These are phyloP conservation scores for Fusarium odoratissimum DNA, from an alignment of 2,329 filamentous ascomycete genomes.

Conservation along the genomic window DNA sequence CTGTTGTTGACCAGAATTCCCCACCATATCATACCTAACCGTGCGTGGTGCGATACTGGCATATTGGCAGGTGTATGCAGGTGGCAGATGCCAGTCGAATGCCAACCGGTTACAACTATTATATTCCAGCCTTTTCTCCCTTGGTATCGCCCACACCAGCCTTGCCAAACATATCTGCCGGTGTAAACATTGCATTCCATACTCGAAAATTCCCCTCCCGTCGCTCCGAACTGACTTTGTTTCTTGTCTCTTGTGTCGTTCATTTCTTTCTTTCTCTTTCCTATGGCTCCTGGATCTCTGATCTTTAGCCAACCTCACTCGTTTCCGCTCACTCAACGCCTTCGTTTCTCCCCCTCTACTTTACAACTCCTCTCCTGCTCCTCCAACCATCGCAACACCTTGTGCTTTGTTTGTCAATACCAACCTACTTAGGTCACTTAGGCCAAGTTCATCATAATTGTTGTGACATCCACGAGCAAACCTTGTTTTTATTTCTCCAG, in stretches of 20 bases:
- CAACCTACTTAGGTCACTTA: not conserved
- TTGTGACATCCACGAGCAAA: conserved; percentile 7
- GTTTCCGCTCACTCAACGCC: not conserved
- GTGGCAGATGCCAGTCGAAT: conserved; percentile 42
- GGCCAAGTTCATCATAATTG: conserved; percentile 5
- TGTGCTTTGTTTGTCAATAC: conserved; percentile 20
- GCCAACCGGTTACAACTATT: conserved; percentile 32
- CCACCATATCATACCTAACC: conserved; percentile 28
- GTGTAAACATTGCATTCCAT: conserved; percentile 50
- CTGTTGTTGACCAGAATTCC: conserved; percentile 26
- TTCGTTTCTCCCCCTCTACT: conserved; percentile 30
- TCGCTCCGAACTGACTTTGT: conserved; percentile 28
- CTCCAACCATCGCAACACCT: conserved; percentile 8
- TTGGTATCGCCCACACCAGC: conserved; percentile 34
- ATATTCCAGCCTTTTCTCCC: conserved; percentile 38
- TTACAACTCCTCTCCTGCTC: conserved; percentile 9
- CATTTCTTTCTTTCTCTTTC: conserved; percentile 6
- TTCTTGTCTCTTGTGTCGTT: conserved; percentile 29
- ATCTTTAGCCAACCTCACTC: conserved; percentile 18
- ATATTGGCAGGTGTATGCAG: conserved; percentile 35
- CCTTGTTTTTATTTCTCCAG: conserved; percentile 20
- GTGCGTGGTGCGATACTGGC: conserved; percentile 10
- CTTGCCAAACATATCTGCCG: conserved; percentile 40
- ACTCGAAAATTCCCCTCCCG: conserved; percentile 10
- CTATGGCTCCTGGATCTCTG: conserved; percentile 15